These are phyloP conservation scores for Epichloe brachyelytri DNA, from an alignment of 2,329 filamentous ascomycete species.

Conservation along the genomic window DNA sequence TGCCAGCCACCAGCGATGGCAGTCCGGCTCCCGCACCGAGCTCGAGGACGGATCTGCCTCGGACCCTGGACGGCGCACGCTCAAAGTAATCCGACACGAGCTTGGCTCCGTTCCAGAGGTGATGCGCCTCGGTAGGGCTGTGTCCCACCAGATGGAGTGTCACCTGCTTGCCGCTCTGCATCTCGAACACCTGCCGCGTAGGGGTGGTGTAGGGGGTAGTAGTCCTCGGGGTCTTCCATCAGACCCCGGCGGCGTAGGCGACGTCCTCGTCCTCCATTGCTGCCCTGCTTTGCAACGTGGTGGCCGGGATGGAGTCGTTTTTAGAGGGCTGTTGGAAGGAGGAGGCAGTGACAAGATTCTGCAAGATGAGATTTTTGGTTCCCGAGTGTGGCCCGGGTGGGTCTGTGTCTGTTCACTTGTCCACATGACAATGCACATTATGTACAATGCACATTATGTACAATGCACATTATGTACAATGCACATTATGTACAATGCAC, in stretches of 20 bases:
- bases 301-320: not conserved
- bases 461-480: too few relatives aligned
- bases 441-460: too few relatives aligned
- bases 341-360: too few relatives aligned
- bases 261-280: constrained; percentile 18
- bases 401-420: too few relatives aligned
- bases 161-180: constrained; percentile 52
- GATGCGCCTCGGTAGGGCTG: constrained; percentile 80
- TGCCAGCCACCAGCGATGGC: constrained; percentile 64
- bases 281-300: not conserved
- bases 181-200: constrained; percentile 58
- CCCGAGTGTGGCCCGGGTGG: too few relatives aligned
- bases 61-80: constrained; percentile 48
- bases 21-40: constrained; percentile 81
- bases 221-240: constrained; percentile 73
- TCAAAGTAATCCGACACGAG: constrained; percentile 71
- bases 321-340: too few relatives aligned
- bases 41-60: constrained; percentile 63
- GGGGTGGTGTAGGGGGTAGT: constrained; percentile 67
- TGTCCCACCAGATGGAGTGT: constrained; percentile 71
- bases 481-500: too few relatives aligned
- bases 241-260: constrained; percentile 34
- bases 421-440: too few relatives aligned
- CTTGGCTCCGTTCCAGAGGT: constrained; percentile 82
- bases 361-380: too few relatives aligned